Evolutionary conservation across 441 rosid species (phyloP), one percentile per base, ranked within the genome.

Genomic region (Biscutella auriculata): DNA sequence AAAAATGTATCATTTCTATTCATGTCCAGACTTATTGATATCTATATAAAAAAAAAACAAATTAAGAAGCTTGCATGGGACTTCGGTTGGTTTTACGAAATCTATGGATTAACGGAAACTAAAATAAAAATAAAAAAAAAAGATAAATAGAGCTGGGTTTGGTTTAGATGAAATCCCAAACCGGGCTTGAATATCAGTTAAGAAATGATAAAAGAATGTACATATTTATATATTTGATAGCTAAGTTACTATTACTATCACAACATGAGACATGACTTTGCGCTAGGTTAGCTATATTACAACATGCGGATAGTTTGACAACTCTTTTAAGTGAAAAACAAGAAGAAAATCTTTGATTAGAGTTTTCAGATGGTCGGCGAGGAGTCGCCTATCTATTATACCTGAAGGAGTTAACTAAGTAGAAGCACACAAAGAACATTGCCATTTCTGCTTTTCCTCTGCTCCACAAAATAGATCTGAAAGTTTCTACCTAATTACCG

Each of bases 231-330:
- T 12, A n/a, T n/a, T n/a, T n/a, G n/a, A n/a, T n/a, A 49, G 52
- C 43, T 49, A 57, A 57, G 36, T 43, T 26, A 57, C 58, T 52
- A 43, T 13, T 58, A 59, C 43, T 59, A 44, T 17, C 35, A 66
- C 43, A 66, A 52, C 65, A 66, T 52, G 55, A 52, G 60, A 37
- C 30, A 44, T 66, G 42, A 36, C 53, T 47, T 50, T 52, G 50
- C 15, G 13, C 15, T n/a, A n/a, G n/a, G n/a, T n/a, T 48, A 64
- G 17, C 51, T 53, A 45, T 45, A 17, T 67, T 60, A 67, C 66
- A 59, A 60, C 51, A 67, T 61, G 19, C 35, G 17, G 15, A 9
- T 49, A 48, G 57, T 51, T 58, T 35, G 34, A 27, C 27, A 56
- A 41, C 46, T 41, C 23, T n/a, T 57, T 33, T 6, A 37, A 15